Conservation (phyloP, 306 rosid genomes). For the Prunus fruticosa region DNA sequence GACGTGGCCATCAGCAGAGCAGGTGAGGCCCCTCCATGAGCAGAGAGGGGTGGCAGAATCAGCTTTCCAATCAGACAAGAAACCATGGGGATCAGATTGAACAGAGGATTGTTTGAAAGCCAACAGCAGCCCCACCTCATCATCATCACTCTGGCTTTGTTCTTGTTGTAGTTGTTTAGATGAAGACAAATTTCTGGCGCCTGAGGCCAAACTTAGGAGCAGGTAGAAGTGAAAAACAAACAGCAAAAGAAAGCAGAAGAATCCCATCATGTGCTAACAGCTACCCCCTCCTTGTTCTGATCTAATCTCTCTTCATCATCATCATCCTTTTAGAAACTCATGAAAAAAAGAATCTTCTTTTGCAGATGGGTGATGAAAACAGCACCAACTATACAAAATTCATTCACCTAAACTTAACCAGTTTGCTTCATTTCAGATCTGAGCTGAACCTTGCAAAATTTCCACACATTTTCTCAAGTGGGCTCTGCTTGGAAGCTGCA, state of each 20-base stretch:
- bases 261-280: conserved; percentile 12
- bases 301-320: background rate
- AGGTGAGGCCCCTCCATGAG: conserved; percentile 50
- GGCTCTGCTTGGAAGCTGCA: conserved; percentile 2
- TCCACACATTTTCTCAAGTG: background rate
- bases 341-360: background rate
- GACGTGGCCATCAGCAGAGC: conserved; percentile 39
- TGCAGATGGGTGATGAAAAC: background rate
- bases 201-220: conserved; percentile 11
- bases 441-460: conserved; percentile 9
- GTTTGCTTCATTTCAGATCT: conserved; percentile 10
- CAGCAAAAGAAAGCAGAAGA: conserved; percentile 20
- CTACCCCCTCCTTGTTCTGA: background rate
- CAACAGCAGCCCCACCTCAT: conserved; percentile 23
- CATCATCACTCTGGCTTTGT: background rate
- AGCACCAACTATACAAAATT: background rate
- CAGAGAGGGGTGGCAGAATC: conserved; percentile 30
- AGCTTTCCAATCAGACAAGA: conserved; percentile 44
- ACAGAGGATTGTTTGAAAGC: conserved; percentile 45
- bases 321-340: background rate
- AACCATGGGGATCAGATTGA: conserved; percentile 48
- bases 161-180: background rate
- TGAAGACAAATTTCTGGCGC: conserved; percentile 19
- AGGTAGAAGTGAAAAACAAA: conserved; percentile 7
- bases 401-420: background rate